Evolutionary conservation across 805 yeast species (phyloP).

Genomic region (Yarrowia sp.): DNA sequence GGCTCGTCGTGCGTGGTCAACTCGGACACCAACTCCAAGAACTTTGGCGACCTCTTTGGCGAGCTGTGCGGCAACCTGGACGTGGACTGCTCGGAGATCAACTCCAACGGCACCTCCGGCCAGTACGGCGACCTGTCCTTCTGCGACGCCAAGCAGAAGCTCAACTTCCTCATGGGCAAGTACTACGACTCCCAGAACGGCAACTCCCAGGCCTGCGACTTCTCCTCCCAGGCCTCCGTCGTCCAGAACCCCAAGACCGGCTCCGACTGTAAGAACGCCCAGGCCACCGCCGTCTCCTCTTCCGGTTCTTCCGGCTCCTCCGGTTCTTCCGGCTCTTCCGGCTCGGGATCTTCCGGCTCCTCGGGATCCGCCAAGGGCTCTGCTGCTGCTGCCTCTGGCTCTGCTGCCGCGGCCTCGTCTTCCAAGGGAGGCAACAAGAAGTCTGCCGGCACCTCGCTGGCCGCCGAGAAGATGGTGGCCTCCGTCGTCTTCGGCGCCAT

Average conservation of each 20-base stretch:
- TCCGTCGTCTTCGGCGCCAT: constrained; percentile 22
- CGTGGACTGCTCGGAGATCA: constrained; percentile 67
- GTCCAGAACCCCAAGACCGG: constrained; percentile 54
- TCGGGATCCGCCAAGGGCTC: background rate
- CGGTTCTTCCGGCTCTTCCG: constrained; percentile 44
- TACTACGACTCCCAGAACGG: constrained; percentile 62
- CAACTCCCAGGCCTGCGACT: constrained; percentile 66
- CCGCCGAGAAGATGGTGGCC: constrained; percentile 24
- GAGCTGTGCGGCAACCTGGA: constrained; percentile 59
- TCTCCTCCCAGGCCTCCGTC: constrained; percentile 71
- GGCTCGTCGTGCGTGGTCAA: constrained; percentile 67
- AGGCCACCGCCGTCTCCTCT: constrained; percentile 57
- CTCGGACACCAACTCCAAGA: constrained; percentile 57
- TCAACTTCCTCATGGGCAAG: constrained; percentile 68
- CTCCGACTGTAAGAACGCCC: constrained; percentile 55
- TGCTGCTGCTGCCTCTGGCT: constrained; percentile 14
- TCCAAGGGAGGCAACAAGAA: constrained; percentile 30
- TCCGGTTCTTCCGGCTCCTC: constrained; percentile 45
- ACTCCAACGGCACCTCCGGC: constrained; percentile 68
- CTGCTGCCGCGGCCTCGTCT: constrained; percentile 24
- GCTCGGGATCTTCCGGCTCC: constrained; percentile 44
- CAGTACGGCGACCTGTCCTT: constrained; percentile 74
- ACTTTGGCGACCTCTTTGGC: constrained; percentile 67
- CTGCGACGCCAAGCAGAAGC: constrained; percentile 74
- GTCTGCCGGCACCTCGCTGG: constrained; percentile 29